Base-by-base conservation (phyloP, 1,139 yeast genomes). In the Yamadazyma siamensis region DNA sequence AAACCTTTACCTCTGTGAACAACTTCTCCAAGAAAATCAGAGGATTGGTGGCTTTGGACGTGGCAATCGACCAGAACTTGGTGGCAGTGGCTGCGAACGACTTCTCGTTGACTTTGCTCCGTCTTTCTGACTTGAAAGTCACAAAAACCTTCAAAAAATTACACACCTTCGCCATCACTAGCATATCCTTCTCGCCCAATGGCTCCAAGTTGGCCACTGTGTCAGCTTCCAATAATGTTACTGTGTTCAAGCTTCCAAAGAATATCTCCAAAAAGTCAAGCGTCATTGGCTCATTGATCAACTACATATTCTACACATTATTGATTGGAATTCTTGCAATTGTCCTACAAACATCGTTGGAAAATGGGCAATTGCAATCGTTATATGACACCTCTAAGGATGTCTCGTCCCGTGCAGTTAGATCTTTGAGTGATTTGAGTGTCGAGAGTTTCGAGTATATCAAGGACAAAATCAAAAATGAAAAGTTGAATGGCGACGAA, bases 81-180 rank as follows among this genome's bases (percentile, higher is more conserved):
- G 64, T 80, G 15, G 94, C 85, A 0, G 52, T 86, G 15, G 86
- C 94, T 0, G 85, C 91, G 1, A 82, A 85, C 40, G 91, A 86
- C 44, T 71, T 77, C 39, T 77, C 94, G 1, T 65, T 88, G 14
- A 61, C 76, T 1, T 49, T 84, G 9, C 56, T 80, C 5, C 71
- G 71, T 26, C 59, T 73, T 15, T 63, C 68, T 12, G 75, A 68
- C 40, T 71, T 85, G 34, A 65, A 68, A 28, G 58, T 68, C 8
- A 47, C 78, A 25, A 71, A 71, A 36, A 58, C 69, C 5, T 63
- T 79, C 38, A 68, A 70, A 30, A 73, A 80, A 38, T 78, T 81
- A 28, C 97, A 89, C 53, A 65, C 72, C 6, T 84, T 86, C 55
- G 91, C 95, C 8, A 80, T 89, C 31, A 89, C 96, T 0, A 71